Evolutionary conservation across 192 early-diverging fungal species (phyloP).

Genomic region (Bifiguratus adelaidae): DNA sequence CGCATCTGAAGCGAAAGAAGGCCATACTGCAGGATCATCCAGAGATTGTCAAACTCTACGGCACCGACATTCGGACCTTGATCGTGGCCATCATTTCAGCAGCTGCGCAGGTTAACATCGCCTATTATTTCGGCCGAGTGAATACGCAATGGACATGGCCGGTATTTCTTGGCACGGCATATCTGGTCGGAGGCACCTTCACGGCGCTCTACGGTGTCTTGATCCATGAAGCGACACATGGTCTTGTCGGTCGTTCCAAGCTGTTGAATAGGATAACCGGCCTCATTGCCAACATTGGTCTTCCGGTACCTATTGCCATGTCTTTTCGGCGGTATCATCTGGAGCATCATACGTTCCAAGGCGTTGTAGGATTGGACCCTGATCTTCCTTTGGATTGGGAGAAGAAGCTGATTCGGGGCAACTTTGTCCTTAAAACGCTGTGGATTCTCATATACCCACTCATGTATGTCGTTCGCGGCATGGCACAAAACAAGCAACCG

Average conservation of each 20-base stretch:
- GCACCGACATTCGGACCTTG: slow-evolving; percentile 70
- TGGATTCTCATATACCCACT: slow-evolving; percentile 79
- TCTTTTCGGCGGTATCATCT: slow-evolving; percentile 84
- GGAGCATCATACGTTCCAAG: slow-evolving; percentile 97
- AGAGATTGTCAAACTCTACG: slow-evolving; percentile 78
- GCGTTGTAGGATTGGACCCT: slow-evolving; percentile 86
- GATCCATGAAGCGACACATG: slow-evolving; percentile 92
- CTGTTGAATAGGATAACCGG: slow-evolving; percentile 76
- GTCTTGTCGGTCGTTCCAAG: slow-evolving; percentile 60
- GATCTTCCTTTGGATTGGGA: slow-evolving; percentile 89
- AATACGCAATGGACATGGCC: slow-evolving; percentile 51
- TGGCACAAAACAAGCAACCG: slow-evolving; percentile 50
- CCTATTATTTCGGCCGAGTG: slow-evolving; percentile 67
- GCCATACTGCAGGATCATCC: slow-evolving; percentile 83
- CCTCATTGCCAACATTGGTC: slow-evolving; percentile 75
- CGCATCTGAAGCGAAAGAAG: slow-evolving; percentile 83
- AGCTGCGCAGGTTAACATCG: slow-evolving; percentile 58
- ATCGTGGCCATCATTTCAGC: slow-evolving; percentile 58
- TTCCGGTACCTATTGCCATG: slow-evolving; percentile 68
- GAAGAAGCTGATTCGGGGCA: slow-evolving; percentile 61
- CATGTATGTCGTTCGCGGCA: slow-evolving; percentile 77
- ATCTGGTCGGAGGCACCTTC: slow-evolving; percentile 74
- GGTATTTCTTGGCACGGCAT: slow-evolving; percentile 53
- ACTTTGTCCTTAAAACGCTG: slow-evolving; percentile 54
- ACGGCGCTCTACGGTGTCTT: slow-evolving; percentile 73